phyloP scores from a whole-genome alignment of 148 eudicot genomes.

The Cornus kousa region DNA sequence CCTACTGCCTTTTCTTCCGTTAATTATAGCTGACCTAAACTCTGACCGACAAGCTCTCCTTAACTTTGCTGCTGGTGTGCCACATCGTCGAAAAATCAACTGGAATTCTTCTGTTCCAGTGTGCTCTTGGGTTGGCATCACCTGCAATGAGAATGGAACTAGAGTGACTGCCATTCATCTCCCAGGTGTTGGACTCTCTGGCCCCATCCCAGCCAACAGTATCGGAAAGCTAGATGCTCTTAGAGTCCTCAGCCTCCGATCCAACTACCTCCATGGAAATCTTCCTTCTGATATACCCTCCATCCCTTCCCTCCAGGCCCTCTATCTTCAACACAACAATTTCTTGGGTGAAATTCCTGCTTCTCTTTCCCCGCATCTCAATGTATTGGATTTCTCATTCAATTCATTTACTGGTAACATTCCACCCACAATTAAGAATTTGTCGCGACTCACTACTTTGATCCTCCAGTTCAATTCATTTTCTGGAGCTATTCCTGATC shows the following conservation, averaged over 20 bases:
- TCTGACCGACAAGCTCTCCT: constrained; percentile 74
- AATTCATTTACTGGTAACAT: constrained; percentile 66
- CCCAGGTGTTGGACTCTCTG: constrained; percentile 75
- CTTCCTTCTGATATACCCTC: constrained; percentile 68
- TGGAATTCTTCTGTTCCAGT: constrained; percentile 52
- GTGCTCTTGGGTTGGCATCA: constrained; percentile 85
- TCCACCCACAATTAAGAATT: constrained; percentile 44
- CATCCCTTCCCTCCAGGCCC: constrained; percentile 60
- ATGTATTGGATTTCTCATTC: constrained; percentile 60
- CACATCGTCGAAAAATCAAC: constrained; percentile 63
- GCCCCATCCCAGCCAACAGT: constrained; percentile 59
- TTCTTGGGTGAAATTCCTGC: constrained; percentile 65
- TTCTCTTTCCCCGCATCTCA: constrained; percentile 49
- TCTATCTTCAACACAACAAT: constrained; percentile 75
- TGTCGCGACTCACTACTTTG: constrained; percentile 47
- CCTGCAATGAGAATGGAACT: constrained; percentile 53
- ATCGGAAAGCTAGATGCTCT: constrained; percentile 83
- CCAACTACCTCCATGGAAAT: constrained; percentile 63
- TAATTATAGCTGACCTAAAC: constrained; percentile 46
- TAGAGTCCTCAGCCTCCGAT: constrained; percentile 63
- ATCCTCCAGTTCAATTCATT: constrained; percentile 59
- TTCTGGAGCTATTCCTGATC: constrained; percentile 57
- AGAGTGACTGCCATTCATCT: constrained; percentile 67
- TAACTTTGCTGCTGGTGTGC: constrained; percentile 60
- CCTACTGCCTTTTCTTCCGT: constrained; percentile 28